Percentiles rank a stretch among this genome's conserved stretches.
These are phyloP conservation scores for Coelastrella sp. DNA, from an alignment of 139 green algal genomes.

Conservation along the genomic window DNA sequence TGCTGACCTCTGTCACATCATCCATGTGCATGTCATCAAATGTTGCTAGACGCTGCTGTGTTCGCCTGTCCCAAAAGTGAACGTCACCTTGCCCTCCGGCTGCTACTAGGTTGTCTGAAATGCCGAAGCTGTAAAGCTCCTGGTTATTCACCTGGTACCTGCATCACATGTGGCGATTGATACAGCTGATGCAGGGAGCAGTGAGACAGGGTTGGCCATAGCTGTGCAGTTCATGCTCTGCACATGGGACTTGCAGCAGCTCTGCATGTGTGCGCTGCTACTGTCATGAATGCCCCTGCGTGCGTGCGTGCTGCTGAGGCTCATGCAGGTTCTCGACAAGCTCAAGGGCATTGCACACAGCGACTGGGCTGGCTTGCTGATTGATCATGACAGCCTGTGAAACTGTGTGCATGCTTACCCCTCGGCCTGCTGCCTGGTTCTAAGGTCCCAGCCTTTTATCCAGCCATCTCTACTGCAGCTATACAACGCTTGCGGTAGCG, in stretches of 20 bases:
- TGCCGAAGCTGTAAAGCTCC: constrained; percentile 66
- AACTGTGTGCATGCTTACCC: constrained; percentile 45
- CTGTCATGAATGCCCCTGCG: no score
- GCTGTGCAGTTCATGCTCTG: no score
- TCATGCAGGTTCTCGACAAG: no score
- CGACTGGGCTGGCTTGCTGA: not conserved
- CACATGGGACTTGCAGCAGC: no score
- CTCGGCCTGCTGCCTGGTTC: constrained; percentile 53
- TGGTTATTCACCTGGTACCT: constrained; percentile 28
- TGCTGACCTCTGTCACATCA: constrained; percentile 75
- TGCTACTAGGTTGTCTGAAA: constrained; percentile 65
- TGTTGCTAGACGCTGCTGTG: constrained; percentile 46
- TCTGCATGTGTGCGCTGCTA: not conserved
- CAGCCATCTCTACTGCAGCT: constrained; percentile 74
- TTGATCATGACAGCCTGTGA: no score
- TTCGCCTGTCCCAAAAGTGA: constrained; percentile 85
- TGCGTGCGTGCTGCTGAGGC: no score
- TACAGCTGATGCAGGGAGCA: no score
- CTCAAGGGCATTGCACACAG: not conserved
- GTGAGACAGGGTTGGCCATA: no score
- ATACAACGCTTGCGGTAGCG: constrained; percentile 62
- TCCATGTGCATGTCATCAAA: constrained; percentile 87
- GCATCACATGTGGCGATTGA: not conserved
- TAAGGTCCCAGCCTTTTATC: constrained; percentile 76
- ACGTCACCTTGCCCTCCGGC: constrained; percentile 76